Conservation (phyloP, 73 alveolate species). For the Paramecium tetraurelia region DNA sequence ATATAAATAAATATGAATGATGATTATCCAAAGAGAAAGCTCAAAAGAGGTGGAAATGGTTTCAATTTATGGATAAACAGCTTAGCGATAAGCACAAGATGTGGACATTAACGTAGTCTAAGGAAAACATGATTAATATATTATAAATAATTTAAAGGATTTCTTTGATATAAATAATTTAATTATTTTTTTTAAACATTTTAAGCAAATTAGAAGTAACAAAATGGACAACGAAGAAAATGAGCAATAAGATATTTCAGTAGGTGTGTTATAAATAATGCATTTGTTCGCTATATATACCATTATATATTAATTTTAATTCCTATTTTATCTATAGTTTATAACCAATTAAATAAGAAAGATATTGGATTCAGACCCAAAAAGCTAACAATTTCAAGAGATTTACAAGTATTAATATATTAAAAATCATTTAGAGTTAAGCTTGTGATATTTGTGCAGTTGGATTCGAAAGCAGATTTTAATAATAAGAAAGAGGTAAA, state of each 20-base stretch:
- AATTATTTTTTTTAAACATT: not conserved
- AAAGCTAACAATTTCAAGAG: conserved; percentile 11
- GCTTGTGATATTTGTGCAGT: conserved; percentile 36
- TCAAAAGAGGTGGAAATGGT: not conserved
- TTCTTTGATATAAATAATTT: not conserved
- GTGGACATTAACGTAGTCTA: not conserved
- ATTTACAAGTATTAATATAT: not conserved
- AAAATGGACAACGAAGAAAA: conserved; percentile 19
- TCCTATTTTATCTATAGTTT: conserved; percentile 19
- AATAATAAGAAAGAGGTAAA: conserved; percentile 22
- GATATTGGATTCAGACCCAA: conserved; percentile 40
- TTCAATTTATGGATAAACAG: not conserved
- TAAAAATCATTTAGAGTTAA: not conserved
- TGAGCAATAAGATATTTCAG: conserved; percentile 12
- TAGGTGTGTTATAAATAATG: conserved; percentile 22
- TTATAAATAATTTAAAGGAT: not conserved
- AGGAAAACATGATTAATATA: not conserved
- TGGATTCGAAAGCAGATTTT: not conserved
- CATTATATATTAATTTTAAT: conserved; percentile 1
- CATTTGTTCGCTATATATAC: not conserved
- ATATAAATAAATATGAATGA: not conserved
- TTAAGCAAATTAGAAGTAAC: not conserved
- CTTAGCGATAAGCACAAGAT: not conserved
- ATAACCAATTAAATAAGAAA: conserved; percentile 14
- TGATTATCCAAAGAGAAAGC: not conserved